A percentile compares a stretch with the other conserved stretches of the same genome.
Conservation (phyloP, 176 grass and related monocot genomes). For the Leersia perrieri region DNA sequence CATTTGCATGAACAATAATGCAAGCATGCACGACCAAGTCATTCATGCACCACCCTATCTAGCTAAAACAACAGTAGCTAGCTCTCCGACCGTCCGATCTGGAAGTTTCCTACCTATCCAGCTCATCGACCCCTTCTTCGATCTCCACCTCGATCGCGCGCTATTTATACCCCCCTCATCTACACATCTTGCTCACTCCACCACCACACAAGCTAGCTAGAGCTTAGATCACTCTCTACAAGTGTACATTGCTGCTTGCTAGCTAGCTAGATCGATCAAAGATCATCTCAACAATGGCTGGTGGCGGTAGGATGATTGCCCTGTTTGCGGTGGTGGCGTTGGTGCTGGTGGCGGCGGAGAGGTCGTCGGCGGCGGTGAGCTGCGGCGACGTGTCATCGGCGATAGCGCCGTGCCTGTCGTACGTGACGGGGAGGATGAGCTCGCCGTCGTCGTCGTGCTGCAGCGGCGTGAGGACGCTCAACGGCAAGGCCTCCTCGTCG, state of each 20-base stretch:
- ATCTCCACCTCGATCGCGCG: background rate
- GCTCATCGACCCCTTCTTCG: background rate
- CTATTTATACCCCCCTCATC: slow-evolving; percentile 25
- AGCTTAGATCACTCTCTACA: background rate
- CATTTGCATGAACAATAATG: too few species aligned
- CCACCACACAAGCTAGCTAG: too few species aligned
- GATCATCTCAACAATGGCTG: background rate
- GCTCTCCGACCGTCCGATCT: background rate
- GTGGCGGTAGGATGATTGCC: background rate
- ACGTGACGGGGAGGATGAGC: slow-evolving; percentile 2
- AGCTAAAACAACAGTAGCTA: too few species aligned
- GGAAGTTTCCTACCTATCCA: background rate
- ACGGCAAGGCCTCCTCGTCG: slow-evolving; percentile 6
- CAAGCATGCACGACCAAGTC: too few species aligned
- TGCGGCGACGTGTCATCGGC: slow-evolving; percentile 45
- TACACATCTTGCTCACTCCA: too few species aligned
- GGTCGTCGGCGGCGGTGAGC: slow-evolving; percentile 1
- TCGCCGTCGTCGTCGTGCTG: slow-evolving; percentile 35
- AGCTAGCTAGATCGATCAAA: background rate
- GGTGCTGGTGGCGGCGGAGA: slow-evolving; percentile 4
- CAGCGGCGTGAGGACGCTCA: slow-evolving; percentile 31
- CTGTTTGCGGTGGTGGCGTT: slow-evolving; percentile 10
- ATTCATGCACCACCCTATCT: too few species aligned
- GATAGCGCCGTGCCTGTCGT: slow-evolving; percentile 44
- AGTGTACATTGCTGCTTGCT: background rate